Evolutionary conservation across 352 stramenopile genomes (phyloP), one percentile per base, ranked within the genome.

Genomic region (Globisporangium nodosum): DNA sequence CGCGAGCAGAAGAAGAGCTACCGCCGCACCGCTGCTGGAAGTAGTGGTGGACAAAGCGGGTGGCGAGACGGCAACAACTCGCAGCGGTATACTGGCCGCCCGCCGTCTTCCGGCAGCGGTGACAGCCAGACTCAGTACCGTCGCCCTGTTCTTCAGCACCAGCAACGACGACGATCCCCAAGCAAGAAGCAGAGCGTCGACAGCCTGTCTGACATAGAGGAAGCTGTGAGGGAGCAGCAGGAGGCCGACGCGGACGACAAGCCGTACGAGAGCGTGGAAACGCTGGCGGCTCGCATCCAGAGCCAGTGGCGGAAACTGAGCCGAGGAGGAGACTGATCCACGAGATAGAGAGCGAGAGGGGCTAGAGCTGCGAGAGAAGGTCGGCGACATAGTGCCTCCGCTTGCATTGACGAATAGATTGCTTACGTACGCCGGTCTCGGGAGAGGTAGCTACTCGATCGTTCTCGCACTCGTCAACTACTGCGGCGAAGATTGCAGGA

Each of bases 1-100:
- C 81, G 67, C n/a, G 68, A 78, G 50, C 63, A 76, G 18, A 62
- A 48, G 30, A 85, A 78, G 61, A 75, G 46, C 20, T 24, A 49
- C 31, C 53, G 49, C 6, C 54, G 54, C 8, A 43, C 42, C 33
- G 5, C 12, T 18, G 27, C 11, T 20, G 16, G 21, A 8, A 33
- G 15, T 37, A 57, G 24, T 39, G 39, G 27, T 15, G 5, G 15
- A 7, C 18, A 27, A 3, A n/a, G 18, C 31, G 49, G 33, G 11
- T 40, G 27, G 13, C 24, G 13, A 53, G 18, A 27, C 31, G 30
- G 16, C 15, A 53, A 27, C 49, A 13, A n/a, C 30, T 20, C 27
- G 30, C 49, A 24, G 15, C 21, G 15, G n/a, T 37, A 11, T 11
- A 13, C 27, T 24, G 9, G 9, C 5, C 21, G 18, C 4, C 8